Evolutionary conservation across 1,284 basidiomycete species (phyloP).

Genomic region (Ustilago xerochloae): DNA sequence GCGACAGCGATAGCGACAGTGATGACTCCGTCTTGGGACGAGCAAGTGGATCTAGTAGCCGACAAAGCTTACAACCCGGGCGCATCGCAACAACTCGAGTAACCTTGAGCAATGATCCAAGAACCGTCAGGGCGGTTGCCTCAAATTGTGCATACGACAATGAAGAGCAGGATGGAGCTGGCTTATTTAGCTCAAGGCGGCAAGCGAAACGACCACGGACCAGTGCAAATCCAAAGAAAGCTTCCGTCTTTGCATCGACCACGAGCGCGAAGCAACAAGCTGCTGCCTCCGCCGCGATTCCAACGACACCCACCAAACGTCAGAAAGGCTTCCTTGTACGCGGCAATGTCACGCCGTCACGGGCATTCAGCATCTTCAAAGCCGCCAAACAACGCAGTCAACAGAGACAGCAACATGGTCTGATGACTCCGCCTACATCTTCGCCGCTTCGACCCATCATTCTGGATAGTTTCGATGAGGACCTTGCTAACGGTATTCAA

Average conservation of each 20-base stretch:
- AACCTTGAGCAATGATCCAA: not conserved
- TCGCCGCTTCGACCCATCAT: constrained; percentile 38
- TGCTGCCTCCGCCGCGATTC: constrained; percentile 19
- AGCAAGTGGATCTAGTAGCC: constrained; percentile 9
- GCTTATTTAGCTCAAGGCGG: not conserved
- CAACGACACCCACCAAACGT: constrained; percentile 31
- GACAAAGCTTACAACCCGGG: constrained; percentile 13
- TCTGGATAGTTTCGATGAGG: constrained; percentile 21
- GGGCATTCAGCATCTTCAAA: constrained; percentile 49
- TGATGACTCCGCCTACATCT: constrained; percentile 43
- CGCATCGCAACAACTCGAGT: not conserved
- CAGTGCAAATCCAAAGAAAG: constrained; percentile 16
- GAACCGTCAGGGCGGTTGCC: not conserved
- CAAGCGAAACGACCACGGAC: not conserved
- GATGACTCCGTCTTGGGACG: not conserved
- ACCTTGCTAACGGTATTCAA: not conserved
- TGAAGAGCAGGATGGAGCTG: not conserved
- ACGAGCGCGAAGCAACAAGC: constrained; percentile 18
- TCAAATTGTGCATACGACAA: constrained; percentile 6
- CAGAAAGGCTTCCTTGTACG: constrained; percentile 42
- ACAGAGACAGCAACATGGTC: constrained; percentile 31
- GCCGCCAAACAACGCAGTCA: constrained; percentile 34
- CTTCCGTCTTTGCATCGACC: not conserved
- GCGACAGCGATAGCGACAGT: constrained; percentile 12
- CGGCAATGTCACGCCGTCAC: constrained; percentile 58